Evolutionary conservation across 495 filamentous ascomycete genomes (phyloP), one percentile per base, ranked within the genome.

Genomic region (Platismatia glauca): DNA sequence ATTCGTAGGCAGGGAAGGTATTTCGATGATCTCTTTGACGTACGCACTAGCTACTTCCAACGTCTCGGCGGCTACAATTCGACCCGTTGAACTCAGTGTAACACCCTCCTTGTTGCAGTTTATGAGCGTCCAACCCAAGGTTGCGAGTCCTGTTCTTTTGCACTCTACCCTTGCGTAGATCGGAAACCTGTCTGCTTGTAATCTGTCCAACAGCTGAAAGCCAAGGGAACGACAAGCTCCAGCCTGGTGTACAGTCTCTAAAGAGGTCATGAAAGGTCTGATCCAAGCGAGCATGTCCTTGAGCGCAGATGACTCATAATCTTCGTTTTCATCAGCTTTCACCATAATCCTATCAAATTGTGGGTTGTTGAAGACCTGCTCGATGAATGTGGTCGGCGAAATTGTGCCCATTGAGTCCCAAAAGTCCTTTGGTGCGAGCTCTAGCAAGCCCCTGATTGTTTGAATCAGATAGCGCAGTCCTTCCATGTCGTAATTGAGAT

Each of bases 331-430:
- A 4, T 79, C 74, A n/a, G 82, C 81, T 52, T 79, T 71, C 64
- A 78, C 70, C 11, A 94, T 76, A 24, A 87, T 78, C 22, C 76
- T 71, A 48, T 82, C 78, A 64, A 90, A 86, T 39, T 84, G 83
- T 22, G 84, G 81, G 66, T 85, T 90, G 58, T 81, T 81, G 70
- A 93, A 87, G 55, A 94, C 82, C 58, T 87, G 82, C 64, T 95
- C 89, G 55, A 88, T 82, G 46, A 95, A 78, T 34, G 83, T 78
- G 37, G 84, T 82, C 9, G 89, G 86, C 3, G 87, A 87, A 53
- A 91, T 88, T 20, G 86, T 79, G 37, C 88, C 87, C 77, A 90
- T 88, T 1, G 90, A 88, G 65, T 87, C 86, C 91, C 91, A 96
- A 67, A 95, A 95, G 61, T 88, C 86, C 50, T 79, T 81, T 0